Percentiles rank a stretch among this genome's conserved stretches.
Evolutionary conservation across 2,329 filamentous ascomycete genomes (phyloP).

Genomic region (Onygenales sp.): DNA sequence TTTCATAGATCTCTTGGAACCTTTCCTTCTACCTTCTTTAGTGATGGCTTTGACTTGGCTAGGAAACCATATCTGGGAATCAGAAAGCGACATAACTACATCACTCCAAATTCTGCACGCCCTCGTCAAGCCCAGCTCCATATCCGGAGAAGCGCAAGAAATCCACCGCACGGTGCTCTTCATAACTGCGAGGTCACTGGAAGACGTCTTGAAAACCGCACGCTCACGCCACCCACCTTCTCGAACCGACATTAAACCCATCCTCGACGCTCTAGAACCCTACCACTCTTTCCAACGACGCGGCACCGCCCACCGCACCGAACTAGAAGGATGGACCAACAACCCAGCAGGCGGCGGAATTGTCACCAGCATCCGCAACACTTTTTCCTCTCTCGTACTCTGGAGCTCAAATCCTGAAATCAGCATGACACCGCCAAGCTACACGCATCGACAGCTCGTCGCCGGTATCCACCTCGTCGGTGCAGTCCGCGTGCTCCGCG

Average conservation of each 20-base stretch:
- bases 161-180: slow-evolving; percentile 53
- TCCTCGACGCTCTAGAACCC: slow-evolving; percentile 43
- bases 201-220: slow-evolving; percentile 43
- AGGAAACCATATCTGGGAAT: slow-evolving; percentile 45
- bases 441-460: slow-evolving; percentile 46
- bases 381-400: slow-evolving; percentile 42
- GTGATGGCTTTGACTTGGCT: slow-evolving; percentile 52
- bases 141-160: slow-evolving; percentile 49
- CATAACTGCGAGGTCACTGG: slow-evolving; percentile 44
- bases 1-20: slow-evolving; percentile 48
- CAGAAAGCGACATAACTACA: slow-evolving; percentile 40
- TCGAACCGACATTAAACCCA: slow-evolving; percentile 43
- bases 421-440: slow-evolving; percentile 44
- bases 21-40: slow-evolving; percentile 53
- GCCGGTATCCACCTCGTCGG: slow-evolving; percentile 33
- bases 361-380: slow-evolving; percentile 38
- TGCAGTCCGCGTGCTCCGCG: slow-evolving; percentile 26
- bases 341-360: slow-evolving; percentile 37
- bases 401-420: slow-evolving; percentile 45
- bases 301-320: slow-evolving; percentile 35
- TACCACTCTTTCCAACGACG: slow-evolving; percentile 43
- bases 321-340: slow-evolving; percentile 44
- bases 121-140: slow-evolving; percentile 47
- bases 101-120: slow-evolving; percentile 47
- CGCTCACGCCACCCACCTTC: slow-evolving; percentile 37